phyloP scores from a whole-genome alignment of 441 rosid genomes.

The Gossypium davidsonii region DNA sequence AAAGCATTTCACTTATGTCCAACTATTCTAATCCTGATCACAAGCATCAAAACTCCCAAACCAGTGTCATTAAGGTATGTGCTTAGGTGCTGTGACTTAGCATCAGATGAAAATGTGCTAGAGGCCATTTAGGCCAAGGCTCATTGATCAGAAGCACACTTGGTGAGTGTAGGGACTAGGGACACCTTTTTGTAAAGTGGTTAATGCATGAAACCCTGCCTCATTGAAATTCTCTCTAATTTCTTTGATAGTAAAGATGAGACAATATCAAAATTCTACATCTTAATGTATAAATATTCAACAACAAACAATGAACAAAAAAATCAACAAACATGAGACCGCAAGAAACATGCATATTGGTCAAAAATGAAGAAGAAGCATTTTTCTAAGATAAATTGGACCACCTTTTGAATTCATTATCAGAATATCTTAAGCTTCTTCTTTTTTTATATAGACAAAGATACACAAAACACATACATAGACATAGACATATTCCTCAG shows the following conservation, averaged over 20 bases:
- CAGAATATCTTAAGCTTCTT: no score
- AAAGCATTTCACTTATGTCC: neutral
- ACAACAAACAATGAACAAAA: no score
- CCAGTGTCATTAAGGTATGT: neutral
- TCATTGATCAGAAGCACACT: neutral
- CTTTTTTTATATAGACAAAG: neutral
- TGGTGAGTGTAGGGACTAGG: neutral
- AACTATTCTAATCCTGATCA: neutral
- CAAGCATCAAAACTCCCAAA: neutral
- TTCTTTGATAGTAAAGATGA: neutral
- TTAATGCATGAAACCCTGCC: neutral
- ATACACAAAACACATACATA: neutral
- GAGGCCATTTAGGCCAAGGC: neutral
- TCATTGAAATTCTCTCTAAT: neutral
- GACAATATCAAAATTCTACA: neutral
- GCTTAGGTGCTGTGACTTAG: neutral
- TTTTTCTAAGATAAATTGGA: no score
- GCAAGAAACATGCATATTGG: no score
- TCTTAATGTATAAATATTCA: no score
- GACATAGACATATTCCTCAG: neutral
- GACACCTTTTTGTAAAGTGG: neutral
- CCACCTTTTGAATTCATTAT: no score
- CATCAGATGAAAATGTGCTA: neutral
- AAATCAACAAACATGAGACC: no score
- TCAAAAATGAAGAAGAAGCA: no score